These are phyloP conservation scores for Chloropicon primus DNA, from an alignment of 139 green algal genomes.

Conservation along the genomic window DNA sequence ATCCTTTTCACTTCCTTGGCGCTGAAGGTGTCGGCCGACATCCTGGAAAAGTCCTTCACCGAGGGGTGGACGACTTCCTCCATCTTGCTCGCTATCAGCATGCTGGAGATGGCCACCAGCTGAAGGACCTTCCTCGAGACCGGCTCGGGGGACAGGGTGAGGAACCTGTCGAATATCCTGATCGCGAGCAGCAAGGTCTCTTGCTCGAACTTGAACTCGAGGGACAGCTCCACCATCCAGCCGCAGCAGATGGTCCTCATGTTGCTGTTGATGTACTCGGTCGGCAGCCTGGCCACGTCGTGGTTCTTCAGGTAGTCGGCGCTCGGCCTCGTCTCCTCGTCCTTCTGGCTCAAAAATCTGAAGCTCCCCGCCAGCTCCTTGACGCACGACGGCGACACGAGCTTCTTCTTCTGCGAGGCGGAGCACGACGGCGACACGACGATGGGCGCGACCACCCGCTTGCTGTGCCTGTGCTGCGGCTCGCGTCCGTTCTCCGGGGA, in stretches of 20 bases:
- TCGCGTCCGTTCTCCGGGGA: background rate
- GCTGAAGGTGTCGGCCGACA: background rate
- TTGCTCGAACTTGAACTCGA: conserved; percentile 30
- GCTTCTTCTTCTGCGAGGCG: too few relatives aligned
- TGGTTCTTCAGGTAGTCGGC: background rate
- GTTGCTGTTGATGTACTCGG: conserved; percentile 20
- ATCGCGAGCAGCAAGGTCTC: conserved; percentile 31
- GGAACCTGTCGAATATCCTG: conserved; percentile 34
- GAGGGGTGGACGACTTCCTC: conserved; percentile 24
- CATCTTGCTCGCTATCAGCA: conserved; percentile 35
- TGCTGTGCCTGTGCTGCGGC: background rate
- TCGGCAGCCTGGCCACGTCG: background rate
- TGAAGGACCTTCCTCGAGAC: conserved; percentile 34
- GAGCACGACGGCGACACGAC: too few relatives aligned
- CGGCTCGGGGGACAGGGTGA: conserved; percentile 18
- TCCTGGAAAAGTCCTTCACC: conserved; percentile 11
- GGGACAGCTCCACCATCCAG: conserved; percentile 36
- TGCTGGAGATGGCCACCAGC: conserved; percentile 36
- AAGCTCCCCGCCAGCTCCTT: background rate
- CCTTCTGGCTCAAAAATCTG: background rate
- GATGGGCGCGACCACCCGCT: background rate
- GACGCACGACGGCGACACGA: too few relatives aligned
- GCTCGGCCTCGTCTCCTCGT: background rate
- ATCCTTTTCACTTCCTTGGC: conserved; percentile 29
- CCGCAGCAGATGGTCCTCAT: conserved; percentile 24